phyloP scores from a whole-genome alignment of 768 basidiomycete genomes.

The Auricularia cornea region DNA sequence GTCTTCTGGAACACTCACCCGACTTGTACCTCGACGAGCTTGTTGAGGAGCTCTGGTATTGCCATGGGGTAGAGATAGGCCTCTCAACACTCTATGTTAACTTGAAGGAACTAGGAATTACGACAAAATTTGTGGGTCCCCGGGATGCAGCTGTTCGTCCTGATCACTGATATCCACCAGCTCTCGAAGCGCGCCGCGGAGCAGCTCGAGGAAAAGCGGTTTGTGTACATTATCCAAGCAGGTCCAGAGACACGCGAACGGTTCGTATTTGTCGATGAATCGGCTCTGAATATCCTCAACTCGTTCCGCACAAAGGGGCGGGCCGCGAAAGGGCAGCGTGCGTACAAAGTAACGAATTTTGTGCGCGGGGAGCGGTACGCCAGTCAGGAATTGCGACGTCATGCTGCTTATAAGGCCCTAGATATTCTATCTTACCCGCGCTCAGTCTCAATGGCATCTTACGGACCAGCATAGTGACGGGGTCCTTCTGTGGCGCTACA shows the following conservation, averaged over 20 bases:
- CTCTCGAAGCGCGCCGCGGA: background rate
- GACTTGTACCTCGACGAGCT: background rate
- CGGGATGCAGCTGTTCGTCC: background rate
- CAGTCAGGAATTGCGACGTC: too few relatives aligned
- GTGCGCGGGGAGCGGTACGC: slow-evolving; percentile 5
- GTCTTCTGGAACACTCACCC: background rate
- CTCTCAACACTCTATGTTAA: background rate
- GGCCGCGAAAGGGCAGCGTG: background rate
- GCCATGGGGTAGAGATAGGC: background rate
- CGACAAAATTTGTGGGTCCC: background rate
- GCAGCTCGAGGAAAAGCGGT: background rate
- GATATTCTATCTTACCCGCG: slow-evolving; percentile 11
- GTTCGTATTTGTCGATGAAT: slow-evolving; percentile 1
- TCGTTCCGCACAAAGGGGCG: background rate
- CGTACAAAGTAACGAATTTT: background rate
- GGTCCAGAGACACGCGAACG: background rate
- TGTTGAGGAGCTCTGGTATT: background rate
- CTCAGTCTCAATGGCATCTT: slow-evolving; percentile 7
- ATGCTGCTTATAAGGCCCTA: too few relatives aligned
- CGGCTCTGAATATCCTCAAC: background rate
- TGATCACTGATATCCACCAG: background rate
- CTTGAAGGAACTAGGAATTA: background rate
- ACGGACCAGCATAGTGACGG: background rate
- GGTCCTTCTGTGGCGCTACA: slow-evolving; percentile 3
- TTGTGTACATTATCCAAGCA: background rate